Base-by-base conservation (phyloP, 192 early-diverging fungal species). In the Coemansia sp. region DNA sequence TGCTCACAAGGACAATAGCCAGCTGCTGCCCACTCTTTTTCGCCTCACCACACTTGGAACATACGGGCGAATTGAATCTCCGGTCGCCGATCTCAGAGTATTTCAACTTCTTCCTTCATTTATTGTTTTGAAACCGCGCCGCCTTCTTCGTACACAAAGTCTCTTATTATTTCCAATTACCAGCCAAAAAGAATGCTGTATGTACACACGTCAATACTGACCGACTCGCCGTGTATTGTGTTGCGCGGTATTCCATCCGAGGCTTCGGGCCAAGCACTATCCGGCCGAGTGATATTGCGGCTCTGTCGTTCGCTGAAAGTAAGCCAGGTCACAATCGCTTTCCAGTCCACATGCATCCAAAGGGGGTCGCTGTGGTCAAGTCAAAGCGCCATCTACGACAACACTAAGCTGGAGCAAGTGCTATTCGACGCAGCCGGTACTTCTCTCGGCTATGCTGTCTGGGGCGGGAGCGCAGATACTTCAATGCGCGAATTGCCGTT, bases 241-340 rank as follows among this genome's bases (percentile, higher is more conserved):
- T 41, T 80, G 40, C 77, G 72, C 15, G 77, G 77, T 2, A 20
- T 8, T 29, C 65, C 71, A 30, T 67, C 72, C 29, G 72, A 68
- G 69, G 77, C 77, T 16, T 68, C 77, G 7, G 61, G 72, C 24
- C 64, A 74, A 50, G 15, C 56, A 16, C 56, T 80, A 18, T 24
- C 68, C 1, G 77, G 77, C 15, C 72, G 77, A 22, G 77, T 74
- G 38, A 9, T 80, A 43, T 59, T 80, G 15, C 69, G 65, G 3
- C 72, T 80, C 12, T 61, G 61, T 1, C 69, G 69, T 37, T 68
- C 72, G 47, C 61, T 80, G 7, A 74, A 74, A 49, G 72, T 80
- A 6, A 80, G 50, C 43, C 40, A 40, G 5, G 62, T 67, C 30
- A 47, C 59, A 13, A 49, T 70, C 15, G 52, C 49, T 2, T 80